A percentile compares a stretch with the other conserved stretches of the same genome.
Evolutionary conservation across 2,329 filamentous ascomycete species (phyloP).

Genomic region (Aspergillus sp.): DNA sequence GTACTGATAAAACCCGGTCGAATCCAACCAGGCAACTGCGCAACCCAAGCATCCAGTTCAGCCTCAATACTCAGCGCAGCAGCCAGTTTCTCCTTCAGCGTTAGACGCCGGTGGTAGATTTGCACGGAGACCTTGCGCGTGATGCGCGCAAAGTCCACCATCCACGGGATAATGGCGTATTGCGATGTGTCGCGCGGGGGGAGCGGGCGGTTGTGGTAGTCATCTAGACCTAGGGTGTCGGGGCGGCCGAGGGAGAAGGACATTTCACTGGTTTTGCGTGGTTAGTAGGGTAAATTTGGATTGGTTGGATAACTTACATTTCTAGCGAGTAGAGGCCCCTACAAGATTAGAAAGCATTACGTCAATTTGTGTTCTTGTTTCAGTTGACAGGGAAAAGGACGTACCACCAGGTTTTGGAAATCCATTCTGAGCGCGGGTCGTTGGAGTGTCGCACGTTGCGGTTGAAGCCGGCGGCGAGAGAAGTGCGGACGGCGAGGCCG

Average conservation of each 20-base stretch:
- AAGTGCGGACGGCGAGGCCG: constrained; percentile 49
- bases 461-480: constrained; percentile 51
- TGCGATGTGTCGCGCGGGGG: constrained; percentile 37
- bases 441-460: constrained; percentile 38
- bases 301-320: constrained; percentile 29
- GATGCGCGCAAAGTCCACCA: constrained; percentile 43
- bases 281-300: neutral
- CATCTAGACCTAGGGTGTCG: constrained; percentile 50
- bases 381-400: constrained; percentile 8
- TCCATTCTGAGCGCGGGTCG: constrained; percentile 37
- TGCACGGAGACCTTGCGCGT: constrained; percentile 42
- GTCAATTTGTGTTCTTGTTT: neutral
- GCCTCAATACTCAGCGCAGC: constrained; percentile 37
- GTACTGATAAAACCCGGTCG: constrained; percentile 27
- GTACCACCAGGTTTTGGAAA: constrained; percentile 51
- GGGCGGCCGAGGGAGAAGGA: constrained; percentile 51
- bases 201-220: constrained; percentile 50
- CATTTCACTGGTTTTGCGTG: constrained; percentile 39
- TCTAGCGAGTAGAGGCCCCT: constrained; percentile 49
- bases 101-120: constrained; percentile 39
- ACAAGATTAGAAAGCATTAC: too few relatives aligned
- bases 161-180: constrained; percentile 42
- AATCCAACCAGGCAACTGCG: constrained; percentile 31
- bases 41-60: constrained; percentile 38
- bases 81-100: constrained; percentile 36